Conservation (phyloP, 441 rosid species). For the Jatropha podagrica region DNA sequence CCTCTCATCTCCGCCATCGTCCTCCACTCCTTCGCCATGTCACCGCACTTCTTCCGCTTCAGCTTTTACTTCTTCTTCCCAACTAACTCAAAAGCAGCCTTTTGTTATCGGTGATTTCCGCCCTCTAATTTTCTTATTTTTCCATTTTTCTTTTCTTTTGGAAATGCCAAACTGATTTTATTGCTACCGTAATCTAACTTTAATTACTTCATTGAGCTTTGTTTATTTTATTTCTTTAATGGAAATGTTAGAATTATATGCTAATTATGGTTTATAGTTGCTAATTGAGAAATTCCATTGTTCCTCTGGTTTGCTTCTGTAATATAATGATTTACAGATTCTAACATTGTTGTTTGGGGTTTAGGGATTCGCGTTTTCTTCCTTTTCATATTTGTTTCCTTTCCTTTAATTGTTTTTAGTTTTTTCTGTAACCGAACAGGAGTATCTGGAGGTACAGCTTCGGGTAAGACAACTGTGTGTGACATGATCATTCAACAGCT, state of each 20-base stretch:
- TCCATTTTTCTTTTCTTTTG: background rate
- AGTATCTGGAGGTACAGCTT: slow-evolving; percentile 98
- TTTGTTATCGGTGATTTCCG: slow-evolving; percentile 70
- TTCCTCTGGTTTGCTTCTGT: background rate
- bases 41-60: slow-evolving; percentile 32
- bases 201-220: background rate
- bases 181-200: background rate
- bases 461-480: slow-evolving; percentile 97
- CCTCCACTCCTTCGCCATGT: slow-evolving; percentile 48
- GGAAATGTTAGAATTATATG: background rate
- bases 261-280: background rate
- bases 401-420: background rate
- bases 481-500: slow-evolving; percentile 98
- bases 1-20: slow-evolving; percentile 50
- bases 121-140: background rate
- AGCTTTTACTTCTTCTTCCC: slow-evolving; percentile 34
- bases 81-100: slow-evolving; percentile 61
- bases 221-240: background rate
- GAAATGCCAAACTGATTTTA: background rate
- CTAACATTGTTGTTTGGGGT: background rate
- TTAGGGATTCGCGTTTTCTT: background rate
- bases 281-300: background rate
- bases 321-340: background rate
- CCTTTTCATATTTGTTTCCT: too few species aligned
- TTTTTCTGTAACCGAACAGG: slow-evolving; percentile 38